phyloP scores from a whole-genome alignment of 2,329 filamentous ascomycete species.

The Dactylella cylindrospora region DNA sequence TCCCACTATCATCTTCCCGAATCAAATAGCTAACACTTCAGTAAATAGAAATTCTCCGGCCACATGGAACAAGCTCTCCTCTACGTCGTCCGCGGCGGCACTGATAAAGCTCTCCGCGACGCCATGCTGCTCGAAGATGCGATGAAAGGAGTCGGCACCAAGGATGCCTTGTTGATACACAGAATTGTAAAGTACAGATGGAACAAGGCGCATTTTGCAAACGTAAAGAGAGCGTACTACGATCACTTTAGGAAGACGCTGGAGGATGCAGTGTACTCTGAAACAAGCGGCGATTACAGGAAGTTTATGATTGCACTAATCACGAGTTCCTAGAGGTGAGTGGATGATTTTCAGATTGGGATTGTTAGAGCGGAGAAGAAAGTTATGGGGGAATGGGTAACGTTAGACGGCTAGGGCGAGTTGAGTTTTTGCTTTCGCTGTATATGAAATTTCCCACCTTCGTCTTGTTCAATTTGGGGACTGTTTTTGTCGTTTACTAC shows the following conservation, averaged over 20 bases:
- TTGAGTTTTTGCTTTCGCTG: too few species aligned
- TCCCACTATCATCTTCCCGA: not conserved
- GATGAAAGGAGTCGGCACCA: slow-evolving; percentile 85
- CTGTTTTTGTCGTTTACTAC: too few species aligned
- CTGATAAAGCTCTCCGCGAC: slow-evolving; percentile 62
- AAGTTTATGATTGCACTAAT: slow-evolving; percentile 68
- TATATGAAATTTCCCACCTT: too few species aligned
- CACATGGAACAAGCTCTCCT: slow-evolving; percentile 88
- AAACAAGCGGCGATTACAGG: slow-evolving; percentile 84
- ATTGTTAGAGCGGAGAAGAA: too few species aligned
- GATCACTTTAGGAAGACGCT: slow-evolving; percentile 69
- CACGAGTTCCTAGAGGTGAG: too few species aligned
- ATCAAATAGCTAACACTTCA: not conserved
- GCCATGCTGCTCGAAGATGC: slow-evolving; percentile 76
- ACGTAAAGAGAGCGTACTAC: slow-evolving; percentile 76
- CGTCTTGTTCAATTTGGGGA: too few species aligned
- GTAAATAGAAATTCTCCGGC: slow-evolving; percentile 69
- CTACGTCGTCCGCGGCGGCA: slow-evolving; percentile 78
- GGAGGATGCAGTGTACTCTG: slow-evolving; percentile 69
- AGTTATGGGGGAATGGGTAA: too few species aligned
- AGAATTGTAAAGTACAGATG: slow-evolving; percentile 79
- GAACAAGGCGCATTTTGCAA: slow-evolving; percentile 72
- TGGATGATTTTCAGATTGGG: too few species aligned
- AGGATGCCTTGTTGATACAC: slow-evolving; percentile 75
- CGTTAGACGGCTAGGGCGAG: too few species aligned